Base-by-base conservation (phyloP, 1,284 basidiomycete species). In the Austroboletus niveus region DNA sequence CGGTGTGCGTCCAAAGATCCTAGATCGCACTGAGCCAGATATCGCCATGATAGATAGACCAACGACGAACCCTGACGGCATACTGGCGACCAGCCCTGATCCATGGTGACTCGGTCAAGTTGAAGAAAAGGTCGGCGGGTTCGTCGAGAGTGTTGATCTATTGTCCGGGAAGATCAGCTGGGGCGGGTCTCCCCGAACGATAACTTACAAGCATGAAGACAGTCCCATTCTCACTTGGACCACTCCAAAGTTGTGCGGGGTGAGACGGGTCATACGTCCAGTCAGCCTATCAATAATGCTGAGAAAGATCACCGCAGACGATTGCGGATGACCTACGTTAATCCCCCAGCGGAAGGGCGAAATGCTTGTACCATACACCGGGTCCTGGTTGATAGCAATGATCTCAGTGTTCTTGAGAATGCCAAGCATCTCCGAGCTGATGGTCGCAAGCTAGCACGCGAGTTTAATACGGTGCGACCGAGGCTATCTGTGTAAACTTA, bases 1-100 rank as follows among this genome's bases (percentile, higher is more conserved):
- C 69, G 2, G 82, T 84, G 61, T 87, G 84, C 9, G 79, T 66
- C 84, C 85, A 87, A 9, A 86, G 72, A 56, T 87, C 84, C 84
- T 86, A 55, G 32, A 53, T 35, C 9, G 12, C 11, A n/a, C 12
- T 49, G 24, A 48, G 14, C 20, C 5, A 32, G 0, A 12, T 47
- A 17, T 6, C 0, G 8, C 27, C 30, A 31, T 12, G 22, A 10
- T 17, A 11, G 41, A 1, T 17, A 4, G 17, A 43, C 14, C n/a
- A 8, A 35, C 17, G 34, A 53, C 57, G 55, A 65, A 83, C 82
- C 48, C 82, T 73, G 52, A 87, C 79, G 34, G 75, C 61, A 57
- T 87, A 86, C 59, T 84, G 76, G 41, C 80, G 69, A 20, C 84
- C 84, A 2, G 83, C 82, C 31, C 81, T 75, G 56, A 85, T 79